Evolutionary conservation across 192 early-diverging fungal species (phyloP).

Genomic region (Coemansia sp.): DNA sequence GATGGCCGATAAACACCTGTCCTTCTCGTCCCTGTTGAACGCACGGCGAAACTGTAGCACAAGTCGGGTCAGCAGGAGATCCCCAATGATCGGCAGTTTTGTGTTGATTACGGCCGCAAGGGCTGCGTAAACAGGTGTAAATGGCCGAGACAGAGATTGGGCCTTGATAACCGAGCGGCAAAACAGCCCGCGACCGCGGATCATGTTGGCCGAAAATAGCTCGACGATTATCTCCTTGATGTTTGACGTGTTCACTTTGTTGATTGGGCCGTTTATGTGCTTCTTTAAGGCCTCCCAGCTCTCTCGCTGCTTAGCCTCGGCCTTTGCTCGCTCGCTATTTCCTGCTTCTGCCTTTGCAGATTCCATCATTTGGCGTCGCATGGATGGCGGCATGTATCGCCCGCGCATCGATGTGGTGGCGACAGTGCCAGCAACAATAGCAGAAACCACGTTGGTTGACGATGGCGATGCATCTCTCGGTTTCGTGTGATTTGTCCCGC

Average conservation of each 20-base stretch:
- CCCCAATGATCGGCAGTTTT: constrained; percentile 88
- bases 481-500: neutral
- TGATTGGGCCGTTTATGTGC: constrained; percentile 91
- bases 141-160: constrained; percentile 81
- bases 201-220: constrained; percentile 85
- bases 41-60: constrained; percentile 88
- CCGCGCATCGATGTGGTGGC: constrained; percentile 10
- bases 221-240: constrained; percentile 89
- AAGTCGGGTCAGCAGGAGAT: constrained; percentile 79
- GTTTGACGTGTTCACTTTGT: constrained; percentile 91
- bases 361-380: constrained; percentile 73
- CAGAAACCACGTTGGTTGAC: neutral
- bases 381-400: constrained; percentile 80
- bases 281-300: constrained; percentile 95
- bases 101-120: constrained; percentile 89
- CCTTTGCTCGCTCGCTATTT: neutral
- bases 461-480: neutral
- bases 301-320: constrained; percentile 67
- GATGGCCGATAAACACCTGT: constrained; percentile 72
- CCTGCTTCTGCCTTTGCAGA: constrained; percentile 13
- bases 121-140: constrained; percentile 90
- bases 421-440: neutral
- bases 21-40: constrained; percentile 91
- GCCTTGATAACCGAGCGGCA: constrained; percentile 86
- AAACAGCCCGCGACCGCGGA: constrained; percentile 89